Base-by-base conservation (phyloP, 108 stramenopile species). In the Fistulifera pelliculosa region DNA sequence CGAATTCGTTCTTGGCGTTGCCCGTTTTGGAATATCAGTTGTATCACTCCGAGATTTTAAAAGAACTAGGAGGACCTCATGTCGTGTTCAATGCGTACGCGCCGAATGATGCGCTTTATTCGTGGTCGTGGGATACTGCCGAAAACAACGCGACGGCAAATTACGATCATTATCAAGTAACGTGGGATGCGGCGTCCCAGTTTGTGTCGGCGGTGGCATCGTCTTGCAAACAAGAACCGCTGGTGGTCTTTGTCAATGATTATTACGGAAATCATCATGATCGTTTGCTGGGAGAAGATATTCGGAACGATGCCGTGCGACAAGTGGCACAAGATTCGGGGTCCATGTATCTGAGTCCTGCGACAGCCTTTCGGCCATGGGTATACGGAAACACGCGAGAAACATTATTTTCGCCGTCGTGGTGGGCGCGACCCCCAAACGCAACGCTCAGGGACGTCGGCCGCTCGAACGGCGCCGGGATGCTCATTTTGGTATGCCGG, bases 181-280 rank as follows among this genome's bases (percentile, higher is more conserved):
- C 65, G 21, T 49, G 62, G 12, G 58, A 61, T 12, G 22, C 59
- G 45, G 69, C 60, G 38, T 69, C 76, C 22, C 52, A 50, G 1
- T 80, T 76, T 53, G 61, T 77, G 0, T 49, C 66, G 15, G 28
- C 54, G 51, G 49, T 64, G 4, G 26, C 52, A 21, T 2, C 39
- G 24, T n/a, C 43, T 1, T 60, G 58, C 40, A 54, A 58, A 45
- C 44, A 56, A 24, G 69, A 67, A 13, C 84, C 84, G 11, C 26
- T 80, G 40, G 16, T 85, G 12, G 11, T 81, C n/a, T 85, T 74
- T 45, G 26, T 81, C 3, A 72, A 85, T 50, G 84, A 85, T 48
- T 79, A 81, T 56, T 27, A 79, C 11, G 84, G 84, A 0, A 81
- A 81, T 58, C 79, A 80, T 49, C 77, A 85, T 45, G 64, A 69